Base-by-base conservation (phyloP, 805 yeast genomes). In the Millerago galiae region DNA sequence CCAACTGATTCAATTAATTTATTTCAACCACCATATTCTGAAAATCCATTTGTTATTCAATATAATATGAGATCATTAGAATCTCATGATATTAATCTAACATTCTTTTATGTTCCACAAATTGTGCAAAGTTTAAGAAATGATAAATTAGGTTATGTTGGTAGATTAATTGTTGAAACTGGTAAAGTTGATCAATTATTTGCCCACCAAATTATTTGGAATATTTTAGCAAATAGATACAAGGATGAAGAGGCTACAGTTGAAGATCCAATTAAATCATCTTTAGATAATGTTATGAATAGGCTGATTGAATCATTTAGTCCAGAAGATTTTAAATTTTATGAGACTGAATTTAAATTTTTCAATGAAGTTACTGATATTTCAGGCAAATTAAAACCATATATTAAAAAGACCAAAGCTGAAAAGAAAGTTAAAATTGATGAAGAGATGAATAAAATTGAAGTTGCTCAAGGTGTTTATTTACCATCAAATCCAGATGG, bases 141-240 rank as follows among this genome's bases (percentile, higher is more conserved):
- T 59, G 99, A 93, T 59, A 63, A 63, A 10, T 68, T 76, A 35
- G 98, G 97, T 1, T 90, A 88, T 54, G 95, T 91, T 35, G 88
- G 86, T 53, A 74, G 88, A 52, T 87, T 85, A 58, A 89, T 93
- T 49, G 66, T 91, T 43, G 98, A 93, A 60, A 87, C 97, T 1
- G 97, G 95, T 2, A 81, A 83, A 57, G 86, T 89, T 12, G 82
- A 93, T 24, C 95, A 86, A 51, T 68, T 91, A 48, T 93, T 93
- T 70, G 90, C 98, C 0, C 99, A 93, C 62, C 99, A 93, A 63
- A 90, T 93, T 50, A 88, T 93, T 42, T 93, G 99, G 99, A 93
- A 93, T 57, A 88, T 93, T 85, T 65, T 83, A 55, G 98, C 99
- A 1, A 93, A 95, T 58, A 78, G 89, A 48, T 93, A 76, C 63